A percentile compares a stretch with the other conserved stretches of the same genome.
Evolutionary conservation across 371 early-diverging fungal species (phyloP).

Genomic region (Mucor ambiguus): DNA sequence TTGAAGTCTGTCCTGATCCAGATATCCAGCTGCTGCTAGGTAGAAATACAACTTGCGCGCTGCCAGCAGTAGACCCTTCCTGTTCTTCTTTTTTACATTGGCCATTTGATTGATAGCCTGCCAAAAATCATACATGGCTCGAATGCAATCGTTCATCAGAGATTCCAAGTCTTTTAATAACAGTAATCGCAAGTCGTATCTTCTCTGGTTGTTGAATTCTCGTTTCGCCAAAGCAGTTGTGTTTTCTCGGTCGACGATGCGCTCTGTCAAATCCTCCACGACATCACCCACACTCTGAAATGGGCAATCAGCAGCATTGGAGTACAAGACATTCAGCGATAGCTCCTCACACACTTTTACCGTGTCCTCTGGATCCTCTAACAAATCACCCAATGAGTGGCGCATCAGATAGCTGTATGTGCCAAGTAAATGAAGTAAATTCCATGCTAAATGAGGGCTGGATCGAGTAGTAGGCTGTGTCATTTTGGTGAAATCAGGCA

Average conservation of each 20-base stretch:
- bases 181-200: constrained; percentile 21
- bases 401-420: constrained; percentile 47
- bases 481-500: constrained; percentile 28
- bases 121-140: constrained; percentile 33
- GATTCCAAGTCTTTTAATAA: constrained; percentile 24
- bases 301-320: constrained; percentile 21
- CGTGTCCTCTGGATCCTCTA: constrained; percentile 29
- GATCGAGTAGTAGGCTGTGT: constrained; percentile 16
- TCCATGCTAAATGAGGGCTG: constrained; percentile 29
- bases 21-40: constrained; percentile 22
- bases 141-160: constrained; percentile 13
- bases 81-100: constrained; percentile 12
- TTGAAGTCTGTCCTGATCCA: neutral
- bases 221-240: neutral
- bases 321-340: constrained; percentile 26
- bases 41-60: constrained; percentile 37
- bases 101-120: constrained; percentile 20
- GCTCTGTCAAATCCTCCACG: constrained; percentile 21
- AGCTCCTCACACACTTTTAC: constrained; percentile 10
- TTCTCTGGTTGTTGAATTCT: neutral
- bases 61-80: constrained; percentile 13
- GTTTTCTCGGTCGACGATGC: constrained; percentile 15
- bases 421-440: constrained; percentile 29
- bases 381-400: constrained; percentile 32
- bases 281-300: constrained; percentile 25